Base-by-base conservation (phyloP, 495 filamentous ascomycete genomes). In the Aspergillus kassunensis region DNA sequence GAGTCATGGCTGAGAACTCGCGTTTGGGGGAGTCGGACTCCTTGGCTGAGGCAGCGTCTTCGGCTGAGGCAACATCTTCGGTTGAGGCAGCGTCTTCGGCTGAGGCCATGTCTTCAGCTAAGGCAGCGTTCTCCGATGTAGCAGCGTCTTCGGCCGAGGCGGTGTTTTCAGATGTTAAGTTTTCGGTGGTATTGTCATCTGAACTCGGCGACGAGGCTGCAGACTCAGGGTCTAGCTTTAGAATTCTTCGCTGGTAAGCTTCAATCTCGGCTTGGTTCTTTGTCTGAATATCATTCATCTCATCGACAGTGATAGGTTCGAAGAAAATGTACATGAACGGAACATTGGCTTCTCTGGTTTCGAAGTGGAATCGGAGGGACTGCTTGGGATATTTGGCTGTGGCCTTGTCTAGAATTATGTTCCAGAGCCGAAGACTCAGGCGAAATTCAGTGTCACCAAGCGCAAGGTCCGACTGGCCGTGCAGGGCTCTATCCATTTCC, bases 381-480 rank as follows among this genome's bases (percentile, higher is more conserved):
- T 62, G 69, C 66, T 58, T 81, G 64, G 25, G 95, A 86, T 69
- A 97, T 56, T 78, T 85, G 21, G 73, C 69, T 0, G 85, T 90
- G 6, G 83, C 89, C 46, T 78, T 81, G 67, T 96, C 75, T 20
- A 97, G 66, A 20, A 89, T 63, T 53, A 88, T 74, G 61, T 95
- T 91, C 61, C 96, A 75, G 13, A 97, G 65, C 12, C 80, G 68
- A 46, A 97, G 56, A 69, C 90, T 95, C 11, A 87, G 46, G 56
- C 82, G 84, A 69, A 96, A 97, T 58, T 99, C 93, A n/a, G 74
- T 68, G 60, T 95, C 83, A n/a, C 95, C 93, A 25, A 96, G 71
- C 1, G 64, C 59, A 0, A 74, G 76, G 56, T 88, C 73, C 4
- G 56, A 55, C 47, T 85, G 81, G 18, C 89, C 90, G 60, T 99